A percentile compares a stretch with the other conserved stretches of the same genome.
These are phyloP conservation scores for Pythium phragmiticola DNA, from an alignment of 352 stramenopile species.

Conservation along the genomic window DNA sequence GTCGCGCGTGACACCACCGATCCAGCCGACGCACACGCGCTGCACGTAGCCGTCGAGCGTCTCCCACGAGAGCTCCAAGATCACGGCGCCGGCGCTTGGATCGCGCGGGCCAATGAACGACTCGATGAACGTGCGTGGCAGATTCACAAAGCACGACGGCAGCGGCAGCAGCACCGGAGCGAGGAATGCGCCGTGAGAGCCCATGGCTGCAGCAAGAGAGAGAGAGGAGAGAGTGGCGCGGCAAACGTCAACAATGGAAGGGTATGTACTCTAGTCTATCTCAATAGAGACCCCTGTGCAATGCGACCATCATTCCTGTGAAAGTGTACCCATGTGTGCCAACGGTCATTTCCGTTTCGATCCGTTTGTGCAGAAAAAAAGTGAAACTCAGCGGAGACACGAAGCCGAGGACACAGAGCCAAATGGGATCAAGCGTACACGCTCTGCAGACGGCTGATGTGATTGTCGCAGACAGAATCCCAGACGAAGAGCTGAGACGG, in stretches of 20 bases:
- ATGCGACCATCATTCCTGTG: neutral
- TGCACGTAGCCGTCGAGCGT: constrained; percentile 79
- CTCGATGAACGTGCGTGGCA: constrained; percentile 66
- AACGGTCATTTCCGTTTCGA: neutral
- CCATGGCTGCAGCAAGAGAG: constrained; percentile 20
- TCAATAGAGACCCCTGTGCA: constrained; percentile 3
- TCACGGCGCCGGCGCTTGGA: constrained; percentile 37
- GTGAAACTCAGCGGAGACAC: neutral
- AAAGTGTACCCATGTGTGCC: neutral
- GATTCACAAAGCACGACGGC: constrained; percentile 70
- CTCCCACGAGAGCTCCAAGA: constrained; percentile 79
- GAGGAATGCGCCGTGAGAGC: constrained; percentile 57
- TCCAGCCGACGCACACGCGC: constrained; percentile 68
- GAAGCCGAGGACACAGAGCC: neutral
- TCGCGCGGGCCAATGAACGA: constrained; percentile 40
- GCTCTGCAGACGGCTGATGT: neutral
- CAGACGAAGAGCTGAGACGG: neutral
- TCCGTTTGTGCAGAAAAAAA: neutral
- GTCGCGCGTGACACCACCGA: constrained; percentile 58
- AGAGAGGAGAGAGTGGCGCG: neutral
- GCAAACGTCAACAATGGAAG: constrained; percentile 18
- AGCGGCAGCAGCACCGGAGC: constrained; percentile 57
- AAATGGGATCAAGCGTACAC: neutral
- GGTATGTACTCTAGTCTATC: neutral
- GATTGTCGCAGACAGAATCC: neutral